A percentile compares a stretch with the other conserved stretches of the same genome.
Evolutionary conservation across 371 early-diverging fungal genomes (phyloP).

Genomic region (Lichtheimia hyalospora): DNA sequence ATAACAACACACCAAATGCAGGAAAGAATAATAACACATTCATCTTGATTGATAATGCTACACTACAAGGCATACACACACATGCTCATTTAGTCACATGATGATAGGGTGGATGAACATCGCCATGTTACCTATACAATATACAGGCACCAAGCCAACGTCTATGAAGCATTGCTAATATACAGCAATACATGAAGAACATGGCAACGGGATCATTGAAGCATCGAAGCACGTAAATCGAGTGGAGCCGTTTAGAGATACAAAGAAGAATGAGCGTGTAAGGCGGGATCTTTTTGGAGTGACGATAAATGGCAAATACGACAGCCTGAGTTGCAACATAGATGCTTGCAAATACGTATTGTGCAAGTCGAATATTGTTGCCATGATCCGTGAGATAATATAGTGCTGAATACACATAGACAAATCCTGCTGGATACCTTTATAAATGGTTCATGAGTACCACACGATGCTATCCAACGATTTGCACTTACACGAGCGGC

Average conservation of each 20-base stretch:
- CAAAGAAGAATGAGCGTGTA: conserved; percentile 60
- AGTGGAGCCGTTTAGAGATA: conserved; percentile 82
- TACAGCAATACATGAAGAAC: conserved; percentile 68
- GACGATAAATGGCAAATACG: conserved; percentile 67
- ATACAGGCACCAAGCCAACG: conserved; percentile 55
- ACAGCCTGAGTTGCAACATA: conserved; percentile 67
- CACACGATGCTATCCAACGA: background rate
- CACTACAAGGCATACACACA: conserved; percentile 56
- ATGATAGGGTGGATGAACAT: background rate
- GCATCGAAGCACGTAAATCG: conserved; percentile 85
- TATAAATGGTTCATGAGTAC: background rate
- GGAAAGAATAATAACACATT: conserved; percentile 89
- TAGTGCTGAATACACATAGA: conserved; percentile 80
- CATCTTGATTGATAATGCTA: conserved; percentile 91
- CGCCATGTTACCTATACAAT: conserved; percentile 58
- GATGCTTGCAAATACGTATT: conserved; percentile 77
- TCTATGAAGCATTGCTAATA: conserved; percentile 58
- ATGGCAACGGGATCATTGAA: conserved; percentile 94
- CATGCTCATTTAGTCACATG: background rate
- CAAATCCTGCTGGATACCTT: conserved; percentile 93
- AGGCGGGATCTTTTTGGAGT: conserved; percentile 60
- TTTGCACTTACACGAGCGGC: conserved; percentile 72
- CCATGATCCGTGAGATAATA: conserved; percentile 74
- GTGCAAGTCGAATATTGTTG: conserved; percentile 66
- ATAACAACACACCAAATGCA: conserved; percentile 72